These are phyloP conservation scores for Glutinoglossum americanum DNA, from an alignment of 495 filamentous ascomycete species.

Conservation along the genomic window DNA sequence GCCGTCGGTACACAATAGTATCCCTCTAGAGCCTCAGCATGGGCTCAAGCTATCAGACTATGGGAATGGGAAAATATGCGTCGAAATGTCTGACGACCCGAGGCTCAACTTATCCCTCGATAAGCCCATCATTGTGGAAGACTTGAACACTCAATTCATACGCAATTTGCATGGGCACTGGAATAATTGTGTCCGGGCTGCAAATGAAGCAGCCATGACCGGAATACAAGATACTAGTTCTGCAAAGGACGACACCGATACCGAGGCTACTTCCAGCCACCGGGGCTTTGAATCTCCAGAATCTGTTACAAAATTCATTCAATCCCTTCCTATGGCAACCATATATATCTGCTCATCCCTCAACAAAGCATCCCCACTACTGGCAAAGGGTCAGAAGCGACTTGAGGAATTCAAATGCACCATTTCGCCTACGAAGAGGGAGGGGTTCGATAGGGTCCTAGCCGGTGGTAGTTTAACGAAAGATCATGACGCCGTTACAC, in stretches of 20 bases:
- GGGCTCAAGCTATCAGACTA: slow-evolving; percentile 35
- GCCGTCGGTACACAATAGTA: not conserved
- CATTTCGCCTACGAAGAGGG: not conserved
- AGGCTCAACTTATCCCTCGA: not conserved
- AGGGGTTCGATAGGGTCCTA: slow-evolving; percentile 12
- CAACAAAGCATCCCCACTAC: slow-evolving; percentile 20
- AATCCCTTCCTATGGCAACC: slow-evolving; percentile 29
- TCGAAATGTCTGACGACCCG: slow-evolving; percentile 13
- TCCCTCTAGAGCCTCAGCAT: slow-evolving; percentile 4
- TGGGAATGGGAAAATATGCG: slow-evolving; percentile 28
- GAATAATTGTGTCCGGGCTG: not conserved
- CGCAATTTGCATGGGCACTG: not conserved
- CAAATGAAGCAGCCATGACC: not conserved
- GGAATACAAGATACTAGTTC: not conserved
- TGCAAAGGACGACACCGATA: not conserved
- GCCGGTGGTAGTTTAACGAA: slow-evolving; percentile 21
- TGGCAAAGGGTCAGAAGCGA: slow-evolving; percentile 34
- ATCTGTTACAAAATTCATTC: slow-evolving; percentile 22
- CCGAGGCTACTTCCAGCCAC: not conserved
- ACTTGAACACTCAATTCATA: not conserved
- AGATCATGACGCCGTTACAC: slow-evolving; percentile 10
- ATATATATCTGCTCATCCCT: slow-evolving; percentile 26
- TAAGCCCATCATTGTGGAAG: not conserved
- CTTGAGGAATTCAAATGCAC: slow-evolving; percentile 35
- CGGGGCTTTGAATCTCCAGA: slow-evolving; percentile 3